phyloP scores from a whole-genome alignment of 352 stramenopile species.

The Phytophthora pinifolia region DNA sequence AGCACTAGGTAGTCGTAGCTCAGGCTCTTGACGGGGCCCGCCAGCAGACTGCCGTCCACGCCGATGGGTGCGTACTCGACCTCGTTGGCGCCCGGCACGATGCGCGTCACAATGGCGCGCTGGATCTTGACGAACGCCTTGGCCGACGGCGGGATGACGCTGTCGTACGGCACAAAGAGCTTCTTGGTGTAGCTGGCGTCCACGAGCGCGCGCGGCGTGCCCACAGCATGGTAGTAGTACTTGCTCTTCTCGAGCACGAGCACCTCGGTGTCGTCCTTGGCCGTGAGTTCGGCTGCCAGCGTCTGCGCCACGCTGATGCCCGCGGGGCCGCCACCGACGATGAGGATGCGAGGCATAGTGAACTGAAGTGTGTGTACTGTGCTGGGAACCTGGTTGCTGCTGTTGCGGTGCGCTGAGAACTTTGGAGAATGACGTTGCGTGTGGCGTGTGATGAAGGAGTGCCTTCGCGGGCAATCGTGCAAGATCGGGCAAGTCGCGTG shows the following conservation, averaged over 20 bases:
- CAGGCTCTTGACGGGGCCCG: slow-evolving; percentile 31
- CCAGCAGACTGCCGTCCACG: slow-evolving; percentile 32
- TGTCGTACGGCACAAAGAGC: slow-evolving; percentile 61
- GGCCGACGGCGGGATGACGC: slow-evolving; percentile 37
- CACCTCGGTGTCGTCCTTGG: slow-evolving; percentile 40
- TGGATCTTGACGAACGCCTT: slow-evolving; percentile 41
- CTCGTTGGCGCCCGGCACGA: slow-evolving; percentile 36
- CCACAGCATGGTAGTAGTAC: slow-evolving; percentile 53
- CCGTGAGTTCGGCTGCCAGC: slow-evolving; percentile 35
- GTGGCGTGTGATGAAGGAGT: no score
- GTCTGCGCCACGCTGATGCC: slow-evolving; percentile 45
- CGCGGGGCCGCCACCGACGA: slow-evolving; percentile 50
- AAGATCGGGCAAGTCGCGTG: no score
- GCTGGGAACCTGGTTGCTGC: neutral
- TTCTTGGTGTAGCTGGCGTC: slow-evolving; percentile 47
- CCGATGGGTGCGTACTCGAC: slow-evolving; percentile 38
- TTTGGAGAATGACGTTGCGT: slow-evolving; percentile 32
- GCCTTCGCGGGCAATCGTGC: no score
- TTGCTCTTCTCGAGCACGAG: slow-evolving; percentile 60
- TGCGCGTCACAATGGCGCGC: slow-evolving; percentile 42
- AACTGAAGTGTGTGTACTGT: neutral
- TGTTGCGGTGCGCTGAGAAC: slow-evolving; percentile 11
- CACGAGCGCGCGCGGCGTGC: slow-evolving; percentile 42
- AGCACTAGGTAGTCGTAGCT: slow-evolving; percentile 65
- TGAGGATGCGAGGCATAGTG: slow-evolving; percentile 49